These are phyloP conservation scores for Melampsora larici-populina DNA, from an alignment of 1,284 basidiomycete species.

Conservation along the genomic window DNA sequence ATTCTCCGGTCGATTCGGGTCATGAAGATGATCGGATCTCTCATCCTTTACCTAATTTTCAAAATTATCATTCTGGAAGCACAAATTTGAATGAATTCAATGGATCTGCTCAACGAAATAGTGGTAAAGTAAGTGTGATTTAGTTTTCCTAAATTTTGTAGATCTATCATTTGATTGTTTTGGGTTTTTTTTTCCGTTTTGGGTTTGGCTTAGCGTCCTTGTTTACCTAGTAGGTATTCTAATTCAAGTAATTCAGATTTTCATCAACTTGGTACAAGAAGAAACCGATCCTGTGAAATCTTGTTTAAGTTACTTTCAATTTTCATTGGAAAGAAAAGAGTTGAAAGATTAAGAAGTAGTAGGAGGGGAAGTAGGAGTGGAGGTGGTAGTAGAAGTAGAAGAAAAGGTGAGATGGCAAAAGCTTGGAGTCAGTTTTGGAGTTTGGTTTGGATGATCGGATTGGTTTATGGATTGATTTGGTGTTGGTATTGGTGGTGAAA, in stretches of 20 bases:
- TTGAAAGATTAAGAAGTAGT: background rate
- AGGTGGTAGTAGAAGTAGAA: background rate
- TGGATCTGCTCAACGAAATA: background rate
- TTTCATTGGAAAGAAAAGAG: background rate
- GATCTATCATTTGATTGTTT: constrained; percentile 18
- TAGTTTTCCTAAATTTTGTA: background rate
- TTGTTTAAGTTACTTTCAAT: no score
- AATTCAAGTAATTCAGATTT: background rate
- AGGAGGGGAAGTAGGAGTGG: background rate
- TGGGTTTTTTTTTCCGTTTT: background rate
- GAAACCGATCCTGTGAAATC: background rate
- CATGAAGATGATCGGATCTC: constrained; percentile 31
- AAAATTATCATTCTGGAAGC: background rate
- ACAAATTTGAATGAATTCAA: constrained; percentile 1
- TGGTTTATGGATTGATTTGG: constrained; percentile 9
- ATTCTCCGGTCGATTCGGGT: constrained; percentile 27
- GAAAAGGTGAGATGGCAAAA: background rate
- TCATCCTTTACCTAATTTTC: constrained; percentile 9
- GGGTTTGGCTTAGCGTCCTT: background rate
- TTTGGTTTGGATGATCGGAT: constrained; percentile 10
- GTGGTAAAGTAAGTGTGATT: background rate
- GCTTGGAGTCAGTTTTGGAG: background rate
- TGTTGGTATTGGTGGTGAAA: constrained; percentile 4
- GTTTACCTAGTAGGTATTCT: background rate
- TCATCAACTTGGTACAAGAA: background rate